Base-by-base conservation (phyloP, 2,329 filamentous ascomycete genomes). In the Zasmidium cellare region DNA sequence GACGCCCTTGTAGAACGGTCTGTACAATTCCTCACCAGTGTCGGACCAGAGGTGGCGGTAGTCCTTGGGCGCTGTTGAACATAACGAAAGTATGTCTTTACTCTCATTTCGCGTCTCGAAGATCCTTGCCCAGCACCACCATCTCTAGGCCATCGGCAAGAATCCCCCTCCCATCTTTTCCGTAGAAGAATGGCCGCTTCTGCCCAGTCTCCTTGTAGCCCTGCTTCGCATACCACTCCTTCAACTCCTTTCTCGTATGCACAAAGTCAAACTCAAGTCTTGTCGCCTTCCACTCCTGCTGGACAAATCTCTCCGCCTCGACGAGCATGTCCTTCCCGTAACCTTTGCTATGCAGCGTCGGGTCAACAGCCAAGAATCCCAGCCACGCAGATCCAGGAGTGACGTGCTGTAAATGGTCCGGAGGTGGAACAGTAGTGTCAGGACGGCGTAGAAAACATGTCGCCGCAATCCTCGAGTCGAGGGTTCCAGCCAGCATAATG, bases 211-310 rank as follows among this genome's bases (percentile, higher is more conserved):
- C 55, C n/a, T 31, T n/a, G 38, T 58, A 61, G 2, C 58, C 58
- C 25, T 53, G 53, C 24, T 53, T 44, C 19, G 20, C 52, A 53
- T 61, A 61, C 54, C 58, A 61, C 9, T 51, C 55, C 28, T 51
- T 55, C 14, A 61, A 45, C 55, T 56, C 51, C 18, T 19, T 41
- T 18, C 58, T 53, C 20, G 48, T 46, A 38, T 48, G 55, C 18
- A 58, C 55, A 31, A 58, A 52, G 44, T 61, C 53, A 16, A 59
- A 53, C 35, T 59, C 57, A 31, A 59, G 20, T 9, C 57, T 20
- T 25, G 38, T 49, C 18, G 35, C 57, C 9, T 25, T 7, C 57
- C 57, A 59, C 3, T 47, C 16, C 28, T 59, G 28, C 19, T 12
- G 9, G 6, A 56, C 57, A 44, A 31, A 59, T 5, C 18, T 20